Percentiles rank a stretch among this genome's conserved stretches.
These are phyloP conservation scores for Sicyos edulis DNA, from an alignment of 306 rosid species.

Conservation along the genomic window DNA sequence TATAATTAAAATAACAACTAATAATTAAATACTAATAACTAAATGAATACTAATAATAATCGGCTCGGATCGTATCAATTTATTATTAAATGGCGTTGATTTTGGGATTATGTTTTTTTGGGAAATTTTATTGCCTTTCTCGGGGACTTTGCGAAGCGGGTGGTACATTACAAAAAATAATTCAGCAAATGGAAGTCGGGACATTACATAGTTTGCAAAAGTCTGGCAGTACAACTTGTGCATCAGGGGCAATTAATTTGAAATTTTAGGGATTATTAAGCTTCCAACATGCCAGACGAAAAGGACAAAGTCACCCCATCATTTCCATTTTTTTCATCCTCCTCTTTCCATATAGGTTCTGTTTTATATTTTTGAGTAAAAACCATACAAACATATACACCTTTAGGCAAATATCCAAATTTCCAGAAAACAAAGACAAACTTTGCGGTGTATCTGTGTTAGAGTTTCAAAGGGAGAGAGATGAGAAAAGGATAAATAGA, in stretches of 20 bases:
- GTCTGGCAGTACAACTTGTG: conserved; percentile 1
- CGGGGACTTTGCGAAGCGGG: background rate
- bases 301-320: conserved; percentile 7
- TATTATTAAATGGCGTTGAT: background rate
- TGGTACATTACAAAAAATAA: background rate
- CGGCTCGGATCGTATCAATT: too few relatives aligned
- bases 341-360: too few relatives aligned
- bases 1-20: too few relatives aligned
- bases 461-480: too few relatives aligned
- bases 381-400: background rate
- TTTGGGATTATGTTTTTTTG: background rate
- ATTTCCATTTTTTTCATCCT: background rate
- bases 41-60: too few relatives aligned
- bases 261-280: background rate
- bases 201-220: background rate
- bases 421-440: conserved; percentile 11
- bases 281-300: conserved; percentile 7
- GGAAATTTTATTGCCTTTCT: conserved; percentile 2
- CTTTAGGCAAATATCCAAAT: conserved; percentile 1
- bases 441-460: background rate
- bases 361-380: too few relatives aligned
- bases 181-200: conserved; percentile 1
- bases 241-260: conserved; percentile 3
- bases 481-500: too few relatives aligned
- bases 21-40: too few relatives aligned